Base-by-base conservation (phyloP, 805 yeast species). In the Priceomyces castillae region DNA sequence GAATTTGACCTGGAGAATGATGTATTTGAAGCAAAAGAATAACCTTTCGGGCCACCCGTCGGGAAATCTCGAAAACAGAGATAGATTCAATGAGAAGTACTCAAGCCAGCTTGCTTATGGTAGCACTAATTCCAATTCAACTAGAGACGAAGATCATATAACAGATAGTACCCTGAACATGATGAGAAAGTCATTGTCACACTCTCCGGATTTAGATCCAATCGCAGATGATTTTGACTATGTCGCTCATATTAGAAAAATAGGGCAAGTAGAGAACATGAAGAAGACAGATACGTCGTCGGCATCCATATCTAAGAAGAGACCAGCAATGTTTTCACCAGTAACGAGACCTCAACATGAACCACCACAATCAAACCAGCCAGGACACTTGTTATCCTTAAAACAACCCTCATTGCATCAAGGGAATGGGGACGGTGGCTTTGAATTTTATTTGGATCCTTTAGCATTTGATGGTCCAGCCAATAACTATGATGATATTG, bases 1-100 rank as follows among this genome's bases (percentile, higher is more conserved):
- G 56, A 90, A 90, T 58, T 63, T 89, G 42, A 82, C 95, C 7
- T 89, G 96, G 96, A 69, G 97, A 46, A 76, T 89, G 80, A 84
- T 89, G 90, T 78, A 74, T 35, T 68, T 84, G 51, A 60, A 59
- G 40, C 46, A 50, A 42, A 46, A 45, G 12, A 23, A 19, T 15
- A 14, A 5, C 14, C 4, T 28, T n/a, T 28, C 15, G 31, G 15
- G 15, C 15, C 35, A 30, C 5, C 26, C 23, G 17, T n/a, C n/a
- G 15, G 15, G 15, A 11, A 19, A 26, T 17, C 40, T 15, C 12
- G 35, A 17, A 22, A 28, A 25, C 6, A 12, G 15, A 7, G 34
- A 17, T 3, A 22, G 4, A 14, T 12, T 6, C 9, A 23, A 7
- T 17, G 23, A 40, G 17, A 28, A 28, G 17, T 16, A 28, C 15